phyloP scores from a whole-genome alignment of 495 filamentous ascomycete species.

The Jackrogersella minutella region DNA sequence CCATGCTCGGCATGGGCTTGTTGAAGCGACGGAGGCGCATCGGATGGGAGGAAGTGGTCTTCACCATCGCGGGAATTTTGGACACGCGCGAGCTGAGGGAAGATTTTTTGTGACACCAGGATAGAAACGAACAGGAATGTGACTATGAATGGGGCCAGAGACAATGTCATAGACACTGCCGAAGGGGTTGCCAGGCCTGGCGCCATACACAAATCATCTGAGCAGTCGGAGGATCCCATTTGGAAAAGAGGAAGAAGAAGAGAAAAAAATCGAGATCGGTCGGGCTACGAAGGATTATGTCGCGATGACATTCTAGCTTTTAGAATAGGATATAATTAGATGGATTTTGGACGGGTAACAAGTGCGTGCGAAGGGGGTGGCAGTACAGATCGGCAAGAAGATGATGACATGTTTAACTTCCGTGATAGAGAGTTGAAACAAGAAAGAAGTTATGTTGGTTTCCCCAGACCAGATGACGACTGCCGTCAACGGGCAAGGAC shows the following conservation, averaged over 20 bases:
- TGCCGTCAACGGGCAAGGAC: slow-evolving; percentile 10
- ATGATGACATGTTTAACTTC: slow-evolving; percentile 14
- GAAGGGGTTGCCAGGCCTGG: slow-evolving; percentile 39
- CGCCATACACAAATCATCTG: slow-evolving; percentile 46
- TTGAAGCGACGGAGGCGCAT: slow-evolving; percentile 57
- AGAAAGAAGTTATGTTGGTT: slow-evolving; percentile 15
- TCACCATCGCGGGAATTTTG: slow-evolving; percentile 56
- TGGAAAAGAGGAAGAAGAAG: slow-evolving; percentile 9
- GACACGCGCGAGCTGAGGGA: slow-evolving; percentile 67
- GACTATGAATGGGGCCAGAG: slow-evolving; percentile 52
- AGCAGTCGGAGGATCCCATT: slow-evolving; percentile 46
- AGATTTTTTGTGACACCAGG: slow-evolving; percentile 67
- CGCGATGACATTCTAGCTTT: slow-evolving; percentile 28
- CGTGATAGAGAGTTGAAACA: slow-evolving; percentile 25
- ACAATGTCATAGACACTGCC: slow-evolving; percentile 43
- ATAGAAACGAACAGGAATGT: slow-evolving; percentile 44
- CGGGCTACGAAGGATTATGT: slow-evolving; percentile 8
- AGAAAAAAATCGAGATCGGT: too few species aligned
- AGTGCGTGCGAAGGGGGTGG: slow-evolving; percentile 25
- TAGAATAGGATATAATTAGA: not conserved
- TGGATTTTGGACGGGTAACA: slow-evolving; percentile 14
- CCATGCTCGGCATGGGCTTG: slow-evolving; percentile 60
- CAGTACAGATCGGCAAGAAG: slow-evolving; percentile 9
- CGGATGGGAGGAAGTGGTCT: slow-evolving; percentile 61
- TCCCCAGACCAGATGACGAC: slow-evolving; percentile 28